Conservation (phyloP, 495 filamentous ascomycete genomes). For the Penicillium coffeae region DNA sequence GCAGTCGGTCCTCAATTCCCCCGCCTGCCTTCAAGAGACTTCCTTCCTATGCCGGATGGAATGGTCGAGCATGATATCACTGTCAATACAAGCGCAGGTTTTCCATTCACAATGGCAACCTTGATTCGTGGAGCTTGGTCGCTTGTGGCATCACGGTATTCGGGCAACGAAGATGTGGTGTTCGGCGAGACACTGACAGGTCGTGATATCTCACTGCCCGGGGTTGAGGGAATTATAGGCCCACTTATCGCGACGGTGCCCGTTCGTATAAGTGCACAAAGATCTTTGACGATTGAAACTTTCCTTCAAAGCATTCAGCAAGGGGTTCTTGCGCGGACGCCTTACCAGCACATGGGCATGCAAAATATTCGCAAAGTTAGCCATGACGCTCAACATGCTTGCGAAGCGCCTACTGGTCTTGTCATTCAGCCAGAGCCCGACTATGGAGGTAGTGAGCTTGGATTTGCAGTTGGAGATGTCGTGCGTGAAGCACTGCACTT, state of each 20-base stretch:
- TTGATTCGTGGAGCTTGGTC: constrained; percentile 63
- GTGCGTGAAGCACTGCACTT: constrained; percentile 63
- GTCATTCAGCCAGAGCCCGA: constrained; percentile 49
- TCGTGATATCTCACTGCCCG: constrained; percentile 43
- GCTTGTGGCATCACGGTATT: constrained; percentile 51
- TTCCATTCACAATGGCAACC: constrained; percentile 51
- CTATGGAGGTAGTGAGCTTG: constrained; percentile 38
- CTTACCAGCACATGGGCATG: constrained; percentile 65
- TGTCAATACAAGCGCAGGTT: constrained; percentile 31
- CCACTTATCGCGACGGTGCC: constrained; percentile 66
- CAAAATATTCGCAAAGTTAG: constrained; percentile 63
- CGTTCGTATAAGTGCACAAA: constrained; percentile 44
- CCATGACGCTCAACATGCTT: constrained; percentile 58
- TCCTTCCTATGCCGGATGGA: constrained; percentile 50
- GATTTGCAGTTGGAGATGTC: constrained; percentile 53
- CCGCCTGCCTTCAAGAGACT: constrained; percentile 49
- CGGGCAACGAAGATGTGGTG: constrained; percentile 48
- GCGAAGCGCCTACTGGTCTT: constrained; percentile 59
- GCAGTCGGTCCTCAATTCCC: constrained; percentile 57
- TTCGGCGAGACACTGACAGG: constrained; percentile 58
- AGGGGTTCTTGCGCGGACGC: constrained; percentile 47
- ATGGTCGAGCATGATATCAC: constrained; percentile 49
- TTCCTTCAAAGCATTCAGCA: constrained; percentile 50
- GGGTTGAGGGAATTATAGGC: constrained; percentile 47
- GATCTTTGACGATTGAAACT: constrained; percentile 22